Conservation (phyloP, 495 filamentous ascomycete genomes). For the Sporormia fimetaria region DNA sequence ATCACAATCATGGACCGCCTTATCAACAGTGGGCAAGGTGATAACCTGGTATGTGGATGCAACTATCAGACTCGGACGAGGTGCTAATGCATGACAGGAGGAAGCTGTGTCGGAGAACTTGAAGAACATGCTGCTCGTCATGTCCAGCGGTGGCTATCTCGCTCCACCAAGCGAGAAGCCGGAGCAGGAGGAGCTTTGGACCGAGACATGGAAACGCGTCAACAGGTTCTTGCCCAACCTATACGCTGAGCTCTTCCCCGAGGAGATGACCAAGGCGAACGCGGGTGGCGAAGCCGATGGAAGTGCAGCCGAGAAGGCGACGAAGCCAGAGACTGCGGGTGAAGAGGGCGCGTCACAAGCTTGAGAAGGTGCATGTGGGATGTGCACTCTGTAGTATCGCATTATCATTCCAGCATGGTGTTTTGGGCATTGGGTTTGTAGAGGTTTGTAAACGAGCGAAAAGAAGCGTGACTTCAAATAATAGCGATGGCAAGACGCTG, state of each 20-base stretch:
- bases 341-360: conserved; percentile 11
- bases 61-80: no score
- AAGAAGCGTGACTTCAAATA: no score
- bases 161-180: conserved; percentile 55
- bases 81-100: conserved; percentile 44
- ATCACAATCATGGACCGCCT: conserved; percentile 90
- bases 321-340: conserved; percentile 9
- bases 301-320: conserved; percentile 3
- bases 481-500: no score
- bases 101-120: conserved; percentile 92
- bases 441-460: no score
- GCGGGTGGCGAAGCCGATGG: conserved; percentile 6
- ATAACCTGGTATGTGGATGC: conserved; percentile 58
- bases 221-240: conserved; percentile 82
- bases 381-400: not conserved
- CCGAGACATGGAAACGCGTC: conserved; percentile 76
- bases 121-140: conserved; percentile 94
- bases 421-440: no score
- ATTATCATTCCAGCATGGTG: no score
- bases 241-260: conserved; percentile 37
- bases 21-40: conserved; percentile 92
- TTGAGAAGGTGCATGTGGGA: conserved; percentile 8
- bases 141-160: conserved; percentile 81
- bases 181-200: conserved; percentile 52
- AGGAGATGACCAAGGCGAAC: conserved; percentile 28